These are phyloP conservation scores for Pyrus betulifolia DNA, from an alignment of 306 rosid species.

Conservation along the genomic window DNA sequence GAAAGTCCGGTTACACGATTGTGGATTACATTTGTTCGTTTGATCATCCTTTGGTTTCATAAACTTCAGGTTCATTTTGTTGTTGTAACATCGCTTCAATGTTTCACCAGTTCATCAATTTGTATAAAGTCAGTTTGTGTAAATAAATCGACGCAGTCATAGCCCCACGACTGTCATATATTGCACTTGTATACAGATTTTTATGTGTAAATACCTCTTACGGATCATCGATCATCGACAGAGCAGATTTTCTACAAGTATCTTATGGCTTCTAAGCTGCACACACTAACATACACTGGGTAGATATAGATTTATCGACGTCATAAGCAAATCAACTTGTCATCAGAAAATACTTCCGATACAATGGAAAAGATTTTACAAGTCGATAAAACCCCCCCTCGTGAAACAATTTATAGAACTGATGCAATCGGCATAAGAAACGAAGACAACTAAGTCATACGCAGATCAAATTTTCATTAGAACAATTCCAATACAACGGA, in stretches of 20 bases:
- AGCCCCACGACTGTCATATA: conserved; percentile 6
- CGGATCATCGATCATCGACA: neutral
- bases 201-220: neutral
- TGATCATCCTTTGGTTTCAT: neutral
- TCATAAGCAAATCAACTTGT: neutral
- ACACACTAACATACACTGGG: neutral
- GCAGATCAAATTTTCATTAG: neutral
- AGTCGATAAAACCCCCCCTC: neutral
- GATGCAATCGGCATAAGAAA: neutral
- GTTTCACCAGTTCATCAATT: conserved; percentile 10
- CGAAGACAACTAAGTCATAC: neutral
- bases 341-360: neutral
- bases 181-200: neutral
- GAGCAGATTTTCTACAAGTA: neutral
- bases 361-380: neutral
- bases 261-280: neutral
- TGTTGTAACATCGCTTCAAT: conserved; percentile 8
- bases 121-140: conserved; percentile 15
- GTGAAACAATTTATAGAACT: neutral
- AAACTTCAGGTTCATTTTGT: neutral
- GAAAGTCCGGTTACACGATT: neutral
- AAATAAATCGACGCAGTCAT: conserved; percentile 19
- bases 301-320: neutral
- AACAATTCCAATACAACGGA: neutral
- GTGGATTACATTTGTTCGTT: neutral